Percentiles rank a stretch among this genome's conserved stretches.
These are phyloP conservation scores for Oryza meridionalis DNA, from an alignment of 176 grass and related monocot genomes.

Conservation along the genomic window DNA sequence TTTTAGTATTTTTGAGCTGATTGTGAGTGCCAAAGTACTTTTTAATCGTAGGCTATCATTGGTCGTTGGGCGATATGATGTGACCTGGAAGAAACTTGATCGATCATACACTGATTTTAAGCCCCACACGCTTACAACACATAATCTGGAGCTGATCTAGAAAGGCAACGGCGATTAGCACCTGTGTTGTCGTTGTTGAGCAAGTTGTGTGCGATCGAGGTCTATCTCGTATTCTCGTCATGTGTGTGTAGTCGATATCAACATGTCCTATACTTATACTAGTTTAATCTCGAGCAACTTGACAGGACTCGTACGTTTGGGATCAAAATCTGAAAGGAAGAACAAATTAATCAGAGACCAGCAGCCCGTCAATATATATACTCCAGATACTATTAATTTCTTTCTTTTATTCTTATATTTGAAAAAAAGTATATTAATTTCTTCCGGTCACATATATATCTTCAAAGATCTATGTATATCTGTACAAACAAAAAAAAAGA, in stretches of 20 bases:
- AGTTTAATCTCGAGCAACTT: background rate
- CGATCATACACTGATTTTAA: background rate
- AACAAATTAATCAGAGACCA: background rate
- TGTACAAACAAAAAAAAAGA: too few relatives aligned
- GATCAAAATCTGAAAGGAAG: background rate
- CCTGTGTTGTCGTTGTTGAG: background rate
- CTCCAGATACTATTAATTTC: too few relatives aligned
- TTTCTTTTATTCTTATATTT: too few relatives aligned
- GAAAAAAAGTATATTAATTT: too few relatives aligned
- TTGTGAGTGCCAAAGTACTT: background rate
- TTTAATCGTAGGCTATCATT: background rate
- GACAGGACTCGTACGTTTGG: background rate
- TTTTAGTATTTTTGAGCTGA: constrained; percentile 30
- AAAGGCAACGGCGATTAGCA: background rate
- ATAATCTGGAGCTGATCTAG: background rate
- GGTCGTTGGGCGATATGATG: background rate
- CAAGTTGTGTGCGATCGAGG: background rate
- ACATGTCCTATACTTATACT: background rate
- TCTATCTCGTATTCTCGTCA: background rate
- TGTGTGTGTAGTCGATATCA: background rate
- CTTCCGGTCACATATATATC: too few relatives aligned
- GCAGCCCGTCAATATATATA: background rate
- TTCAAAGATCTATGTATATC: too few relatives aligned
- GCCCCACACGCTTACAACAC: background rate
- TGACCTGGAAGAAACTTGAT: constrained; percentile 11